These are phyloP conservation scores for Patellifolia procumbens DNA, from an alignment of 179 eudicot genomes.

Conservation along the genomic window DNA sequence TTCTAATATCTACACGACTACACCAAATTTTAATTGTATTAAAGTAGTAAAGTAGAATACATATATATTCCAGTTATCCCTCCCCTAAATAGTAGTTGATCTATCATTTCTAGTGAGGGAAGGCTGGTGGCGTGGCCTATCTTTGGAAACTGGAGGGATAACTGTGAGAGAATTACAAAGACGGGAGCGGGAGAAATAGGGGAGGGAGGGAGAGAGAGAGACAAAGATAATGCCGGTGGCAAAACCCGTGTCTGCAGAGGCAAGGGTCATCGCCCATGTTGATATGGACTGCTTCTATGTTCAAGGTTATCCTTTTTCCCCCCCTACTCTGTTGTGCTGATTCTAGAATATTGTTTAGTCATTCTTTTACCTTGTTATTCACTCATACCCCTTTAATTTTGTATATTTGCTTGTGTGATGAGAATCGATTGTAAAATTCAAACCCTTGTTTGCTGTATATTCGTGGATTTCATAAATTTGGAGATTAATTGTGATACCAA, in stretches of 20 bases:
- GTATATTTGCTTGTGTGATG: background rate
- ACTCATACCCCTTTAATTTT: background rate
- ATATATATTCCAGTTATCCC: no score
- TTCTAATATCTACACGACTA: no score
- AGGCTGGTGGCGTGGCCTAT: background rate
- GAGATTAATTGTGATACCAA: no score
- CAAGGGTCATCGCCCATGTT: constrained; percentile 86
- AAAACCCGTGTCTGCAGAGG: constrained; percentile 53
- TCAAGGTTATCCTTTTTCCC: constrained; percentile 61
- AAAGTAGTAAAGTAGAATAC: no score
- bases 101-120: no score
- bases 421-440: background rate
- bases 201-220: background rate
- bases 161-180: background rate
- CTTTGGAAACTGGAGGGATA: background rate
- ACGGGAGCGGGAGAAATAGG: background rate
- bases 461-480: no score
- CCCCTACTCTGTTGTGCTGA: no score
- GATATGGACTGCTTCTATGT: constrained; percentile 98
- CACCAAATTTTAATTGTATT: no score
- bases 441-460: no score
- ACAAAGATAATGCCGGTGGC: constrained; percentile 71
- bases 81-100: no score
- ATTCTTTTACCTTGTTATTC: background rate
- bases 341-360: background rate